Evolutionary conservation across 192 early-diverging fungal genomes (phyloP).

Genomic region (Backusella morwellensis): DNA sequence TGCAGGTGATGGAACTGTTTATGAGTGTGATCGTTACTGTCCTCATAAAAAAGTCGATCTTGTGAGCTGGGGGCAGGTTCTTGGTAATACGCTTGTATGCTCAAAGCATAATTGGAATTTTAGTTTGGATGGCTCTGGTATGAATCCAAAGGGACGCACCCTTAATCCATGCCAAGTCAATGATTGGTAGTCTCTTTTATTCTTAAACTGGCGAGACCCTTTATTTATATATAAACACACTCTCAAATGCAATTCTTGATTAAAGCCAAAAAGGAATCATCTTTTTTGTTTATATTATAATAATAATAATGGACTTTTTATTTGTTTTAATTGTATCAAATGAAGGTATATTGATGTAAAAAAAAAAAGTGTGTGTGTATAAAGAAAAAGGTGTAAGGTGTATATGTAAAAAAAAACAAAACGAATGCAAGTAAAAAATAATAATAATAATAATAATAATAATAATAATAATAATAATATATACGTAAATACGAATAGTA

Average conservation of each 20-base stretch:
- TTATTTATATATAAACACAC: background rate
- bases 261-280: background rate
- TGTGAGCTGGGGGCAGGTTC: constrained; percentile 42
- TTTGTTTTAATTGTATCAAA: background rate
- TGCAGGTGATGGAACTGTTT: constrained; percentile 41
- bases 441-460: background rate
- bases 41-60: constrained; percentile 48
- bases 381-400: background rate
- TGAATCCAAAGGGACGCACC: constrained; percentile 18
- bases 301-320: background rate
- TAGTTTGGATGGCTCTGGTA: constrained; percentile 2
- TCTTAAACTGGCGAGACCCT: background rate
- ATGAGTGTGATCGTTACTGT: constrained; percentile 55
- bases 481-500: background rate
- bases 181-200: constrained; percentile 30
- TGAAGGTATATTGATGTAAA: background rate
- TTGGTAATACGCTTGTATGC: constrained; percentile 49
- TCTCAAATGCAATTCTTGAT: background rate
- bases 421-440: background rate
- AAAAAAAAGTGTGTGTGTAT: background rate
- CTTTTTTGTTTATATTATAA: background rate
- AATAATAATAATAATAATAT: background rate
- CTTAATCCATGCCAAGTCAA: constrained; percentile 46
- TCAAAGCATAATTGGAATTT: constrained; percentile 44
- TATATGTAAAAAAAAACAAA: background rate